A percentile compares a stretch with the other conserved stretches of the same genome.
These are phyloP conservation scores for bread wheat (Triticum aestivum) DNA, from an alignment of 176 grass and related monocot genomes.

Conservation along the genomic window DNA sequence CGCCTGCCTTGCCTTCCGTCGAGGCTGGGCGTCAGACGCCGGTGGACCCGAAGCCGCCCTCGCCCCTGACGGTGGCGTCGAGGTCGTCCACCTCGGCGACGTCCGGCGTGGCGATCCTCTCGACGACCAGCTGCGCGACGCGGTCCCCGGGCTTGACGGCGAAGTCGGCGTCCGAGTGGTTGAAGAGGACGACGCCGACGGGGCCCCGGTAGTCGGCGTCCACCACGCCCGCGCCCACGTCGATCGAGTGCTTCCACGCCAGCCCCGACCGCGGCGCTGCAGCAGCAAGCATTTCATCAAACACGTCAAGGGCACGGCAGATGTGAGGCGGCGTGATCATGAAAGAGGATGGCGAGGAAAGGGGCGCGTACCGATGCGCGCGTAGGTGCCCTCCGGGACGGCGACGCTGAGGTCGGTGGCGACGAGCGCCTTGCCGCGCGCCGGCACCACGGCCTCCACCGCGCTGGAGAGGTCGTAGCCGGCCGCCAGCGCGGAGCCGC, in stretches of 20 bases:
- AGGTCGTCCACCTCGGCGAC: constrained; percentile 54
- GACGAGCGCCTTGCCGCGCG: constrained; percentile 57
- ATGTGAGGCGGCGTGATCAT: neutral
- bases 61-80: constrained; percentile 38
- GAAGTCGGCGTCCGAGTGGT: constrained; percentile 55
- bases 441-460: constrained; percentile 10
- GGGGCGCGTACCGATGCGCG: constrained; percentile 43
- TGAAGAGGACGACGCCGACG: constrained; percentile 59
- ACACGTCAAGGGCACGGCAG: neutral
- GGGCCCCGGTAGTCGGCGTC: constrained; percentile 53
- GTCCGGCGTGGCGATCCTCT: constrained; percentile 50
- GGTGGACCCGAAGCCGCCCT: constrained; percentile 28
- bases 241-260: constrained; percentile 56
- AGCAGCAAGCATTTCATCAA: neutral
- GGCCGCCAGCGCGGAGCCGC: neutral
- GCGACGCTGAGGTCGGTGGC: constrained; percentile 57
- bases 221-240: constrained; percentile 17
- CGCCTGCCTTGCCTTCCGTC: neutral
- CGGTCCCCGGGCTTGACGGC: constrained; percentile 41
- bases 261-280: constrained; percentile 38
- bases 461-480: constrained; percentile 13
- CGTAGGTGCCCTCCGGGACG: constrained; percentile 61
- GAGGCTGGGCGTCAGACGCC: constrained; percentile 28
- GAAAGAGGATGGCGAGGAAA: neutral
- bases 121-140: constrained; percentile 52